Evolutionary conservation across 2,329 filamentous ascomycete genomes (phyloP), one percentile per base, ranked within the genome.

Genomic region (Didymella segeticola): DNA sequence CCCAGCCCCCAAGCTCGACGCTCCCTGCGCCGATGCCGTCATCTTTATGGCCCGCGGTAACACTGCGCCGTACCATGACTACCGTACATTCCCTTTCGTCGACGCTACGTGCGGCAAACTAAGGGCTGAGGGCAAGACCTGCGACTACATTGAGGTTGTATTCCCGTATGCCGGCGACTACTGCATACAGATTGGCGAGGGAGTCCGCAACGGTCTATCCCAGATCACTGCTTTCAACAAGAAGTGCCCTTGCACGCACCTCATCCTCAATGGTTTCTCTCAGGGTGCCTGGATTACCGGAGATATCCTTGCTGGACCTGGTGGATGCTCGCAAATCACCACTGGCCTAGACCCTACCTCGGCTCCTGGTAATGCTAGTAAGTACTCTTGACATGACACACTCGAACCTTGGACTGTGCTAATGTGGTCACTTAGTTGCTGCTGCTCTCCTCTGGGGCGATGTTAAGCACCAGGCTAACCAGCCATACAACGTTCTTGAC

Each of bases 251-350:
- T 73, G 72, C 62, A 80, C 82, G 17, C 71, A 84, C 62, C 71
- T 86, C 36, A 82, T 86, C 6, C 69, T 86, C 39, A 80, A 86
- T 34, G 84, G 84, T 34, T 86, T 85, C 68, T 85, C 82, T 7
- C 56, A 84, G 79, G 84, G 84, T 34, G 83, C 79, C 37, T 81
- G 86, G 71, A 85, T 86, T 57, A 79, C 82, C 62, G 83, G 86
- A 56, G 80, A 83, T 61, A 81, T 83, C 11, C 75, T 86, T 45
- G 85, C 82, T 64, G 83, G 83, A 57, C 60, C 60, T 42, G 61
- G 63, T 58, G 59, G 59, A 56, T 66, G 63, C 57, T 56, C 53
- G 9, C 53, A 58, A 33, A 51, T 51, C 46, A 57, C 52, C 52
- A 58, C 49, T 45, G 63, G 63, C 48, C 50, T 66, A 20, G 59